Conservation (phyloP, 2,329 filamentous ascomycete genomes). For the Amylocarpus encephaloides region DNA sequence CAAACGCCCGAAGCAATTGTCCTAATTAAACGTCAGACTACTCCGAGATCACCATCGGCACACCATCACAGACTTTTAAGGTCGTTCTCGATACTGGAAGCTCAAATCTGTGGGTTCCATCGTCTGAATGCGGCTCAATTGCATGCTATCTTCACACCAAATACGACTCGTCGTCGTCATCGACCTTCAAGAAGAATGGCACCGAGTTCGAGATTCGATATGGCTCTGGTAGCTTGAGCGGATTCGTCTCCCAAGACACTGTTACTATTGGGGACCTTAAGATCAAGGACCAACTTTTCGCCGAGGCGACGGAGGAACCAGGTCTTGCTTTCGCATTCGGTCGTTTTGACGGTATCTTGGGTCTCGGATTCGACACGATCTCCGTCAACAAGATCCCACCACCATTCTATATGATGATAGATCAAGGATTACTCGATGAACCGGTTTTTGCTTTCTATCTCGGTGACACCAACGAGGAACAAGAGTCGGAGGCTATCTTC, state of each 20-base stretch:
- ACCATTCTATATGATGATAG: constrained; percentile 92
- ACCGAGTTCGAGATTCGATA: constrained; percentile 89
- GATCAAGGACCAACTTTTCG: constrained; percentile 87
- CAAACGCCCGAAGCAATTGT: not conserved
- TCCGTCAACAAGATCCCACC: constrained; percentile 94
- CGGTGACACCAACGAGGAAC: constrained; percentile 60
- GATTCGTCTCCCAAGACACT: constrained; percentile 86
- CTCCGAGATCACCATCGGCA: constrained; percentile 90
- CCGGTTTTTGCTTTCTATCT: constrained; percentile 97
- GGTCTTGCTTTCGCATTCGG: constrained; percentile 97
- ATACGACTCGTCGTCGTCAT: constrained; percentile 87
- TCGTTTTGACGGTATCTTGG: constrained; percentile 93
- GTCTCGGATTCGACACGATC: constrained; percentile 90
- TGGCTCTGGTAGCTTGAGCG: constrained; percentile 87
- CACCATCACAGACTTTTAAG: constrained; percentile 92
- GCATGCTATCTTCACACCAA: constrained; percentile 97
- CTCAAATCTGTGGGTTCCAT: constrained; percentile 99
- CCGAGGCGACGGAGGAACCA: constrained; percentile 91
- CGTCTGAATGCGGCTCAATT: constrained; percentile 82
- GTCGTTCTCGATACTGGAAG: constrained; percentile 97
- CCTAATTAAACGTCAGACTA: constrained; percentile 60
- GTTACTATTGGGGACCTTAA: constrained; percentile 83
- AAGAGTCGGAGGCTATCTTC: constrained; percentile 81
- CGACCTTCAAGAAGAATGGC: constrained; percentile 90
- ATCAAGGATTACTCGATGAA: constrained; percentile 85